These are phyloP conservation scores for Fusarium kyushuense DNA, from an alignment of 2,329 filamentous ascomycete species.

Conservation along the genomic window DNA sequence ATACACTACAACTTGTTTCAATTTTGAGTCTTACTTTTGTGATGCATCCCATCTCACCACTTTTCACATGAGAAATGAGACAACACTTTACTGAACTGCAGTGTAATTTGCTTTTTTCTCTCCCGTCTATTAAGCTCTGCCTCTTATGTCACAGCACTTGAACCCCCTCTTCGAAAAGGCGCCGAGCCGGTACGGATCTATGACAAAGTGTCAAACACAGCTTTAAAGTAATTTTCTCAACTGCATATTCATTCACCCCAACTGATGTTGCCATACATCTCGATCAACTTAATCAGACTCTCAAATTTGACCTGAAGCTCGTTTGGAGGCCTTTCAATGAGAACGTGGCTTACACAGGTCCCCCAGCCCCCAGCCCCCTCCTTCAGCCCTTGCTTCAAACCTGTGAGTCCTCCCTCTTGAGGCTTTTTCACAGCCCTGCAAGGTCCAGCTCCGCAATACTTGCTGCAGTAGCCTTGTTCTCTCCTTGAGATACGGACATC, in stretches of 20 bases:
- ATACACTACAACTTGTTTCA: constrained; percentile 20
- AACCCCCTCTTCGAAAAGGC: background rate
- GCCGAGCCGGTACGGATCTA: constrained; percentile 18
- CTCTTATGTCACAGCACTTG: constrained; percentile 24
- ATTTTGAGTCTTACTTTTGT: constrained; percentile 4
- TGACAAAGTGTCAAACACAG: constrained; percentile 5
- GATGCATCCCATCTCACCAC: background rate
- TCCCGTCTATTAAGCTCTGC: constrained; percentile 5
- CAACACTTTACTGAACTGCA: constrained; percentile 1
- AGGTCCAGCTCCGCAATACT: constrained; percentile 8
- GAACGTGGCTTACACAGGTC: constrained; percentile 17
- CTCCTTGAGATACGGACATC: background rate
- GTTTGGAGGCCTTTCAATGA: constrained; percentile 3
- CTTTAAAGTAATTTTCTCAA: constrained; percentile 28
- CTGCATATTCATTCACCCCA: constrained; percentile 9
- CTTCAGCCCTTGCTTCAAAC: constrained; percentile 24
- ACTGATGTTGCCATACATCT: constrained; percentile 2
- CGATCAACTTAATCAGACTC: constrained; percentile 16
- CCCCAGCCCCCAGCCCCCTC: constrained; percentile 14
- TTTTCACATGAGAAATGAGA: constrained; percentile 3
- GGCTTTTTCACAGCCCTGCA: constrained; percentile 19
- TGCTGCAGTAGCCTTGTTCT: constrained; percentile 8
- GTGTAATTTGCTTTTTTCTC: constrained; percentile 4
- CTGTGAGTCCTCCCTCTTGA: background rate
- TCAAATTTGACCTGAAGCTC: background rate